Evolutionary conservation across 164 flowering plant genomes (phyloP), one percentile per base, ranked within the genome.

Genomic region (Vitis rotundifolia): DNA sequence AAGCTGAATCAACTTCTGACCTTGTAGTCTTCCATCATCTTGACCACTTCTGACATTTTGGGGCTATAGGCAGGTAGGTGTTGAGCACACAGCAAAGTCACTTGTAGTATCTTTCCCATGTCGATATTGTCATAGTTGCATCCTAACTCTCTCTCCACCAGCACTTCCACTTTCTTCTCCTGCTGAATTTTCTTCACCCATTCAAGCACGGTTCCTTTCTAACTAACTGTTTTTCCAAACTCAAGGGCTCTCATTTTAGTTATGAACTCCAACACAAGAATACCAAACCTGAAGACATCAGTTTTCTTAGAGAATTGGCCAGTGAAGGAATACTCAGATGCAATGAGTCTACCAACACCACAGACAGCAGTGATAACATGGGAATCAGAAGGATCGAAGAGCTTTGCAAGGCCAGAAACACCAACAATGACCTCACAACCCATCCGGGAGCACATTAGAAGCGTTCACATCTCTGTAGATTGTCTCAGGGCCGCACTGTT

Each of bases 381-480:
- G 37, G 37, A 29, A 29, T 29, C 37, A 29, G 37, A 2, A 29
- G 2, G 37, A 4, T 29, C 37, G 4, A 29, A 4, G 37, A 29
- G 37, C 37, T 29, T 29, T 29, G 37, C 37, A 29, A 29, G 37
- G 37, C 37, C 37, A 29, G 4, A 29, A 4, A 2, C 37, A 29
- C 37, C 37, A 29, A 29, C 37, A 29, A 29, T 29, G 2, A 4
- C 37, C 37, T 29, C 37, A 29, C 4, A 29, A 29, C 4, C 2
- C 4, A 2, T 29, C 37, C 37, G 91, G 79, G 8, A 93, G 91
- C 11, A 93, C 84, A 74, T 93, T 93, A 15, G 98, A 96, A 10
- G 98, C 98, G 83, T 93, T 93, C 28, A 93, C 98, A 68, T 93
- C 98, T 67, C 98, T 76, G 65, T 93, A 97, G 51, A 93, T 89